A percentile compares a stretch with the other conserved stretches of the same genome.
phyloP scores from a whole-genome alignment of 176 grass and related monocot species.

The Oryza officinalis region DNA sequence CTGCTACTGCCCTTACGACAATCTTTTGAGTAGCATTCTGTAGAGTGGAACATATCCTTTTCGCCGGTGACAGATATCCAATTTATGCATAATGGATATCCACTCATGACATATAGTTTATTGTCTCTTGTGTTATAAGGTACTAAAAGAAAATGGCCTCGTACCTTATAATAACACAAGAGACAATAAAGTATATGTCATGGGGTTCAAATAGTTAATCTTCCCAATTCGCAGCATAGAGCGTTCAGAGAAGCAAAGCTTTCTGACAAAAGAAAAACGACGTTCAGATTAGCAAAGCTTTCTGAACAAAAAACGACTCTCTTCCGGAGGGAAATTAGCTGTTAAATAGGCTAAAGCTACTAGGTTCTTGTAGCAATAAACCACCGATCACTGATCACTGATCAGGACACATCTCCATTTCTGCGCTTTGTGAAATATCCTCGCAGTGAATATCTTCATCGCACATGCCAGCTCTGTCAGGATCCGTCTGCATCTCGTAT shows the following conservation, averaged over 20 bases:
- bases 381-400: neutral
- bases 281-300: neutral
- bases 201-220: neutral
- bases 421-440: constrained; percentile 13
- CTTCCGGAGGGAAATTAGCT: neutral
- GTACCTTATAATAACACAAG: neutral
- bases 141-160: neutral
- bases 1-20: too few species aligned
- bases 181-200: neutral
- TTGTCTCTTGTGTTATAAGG: too few species aligned
- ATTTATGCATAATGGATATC: neutral
- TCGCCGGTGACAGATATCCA: neutral
- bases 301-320: neutral
- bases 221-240: neutral
- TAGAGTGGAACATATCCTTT: too few species aligned
- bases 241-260: neutral
- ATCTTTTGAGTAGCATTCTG: too few species aligned
- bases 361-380: neutral
- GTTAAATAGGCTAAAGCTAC: neutral
- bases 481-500: constrained; percentile 35
- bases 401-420: constrained; percentile 41
- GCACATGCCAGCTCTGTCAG: constrained; percentile 1
- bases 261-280: neutral
- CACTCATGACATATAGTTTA: too few species aligned
- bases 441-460: constrained; percentile 35